These are phyloP conservation scores for Leptodermis oblonga DNA, from an alignment of 257 asterid genomes.

Conservation along the genomic window DNA sequence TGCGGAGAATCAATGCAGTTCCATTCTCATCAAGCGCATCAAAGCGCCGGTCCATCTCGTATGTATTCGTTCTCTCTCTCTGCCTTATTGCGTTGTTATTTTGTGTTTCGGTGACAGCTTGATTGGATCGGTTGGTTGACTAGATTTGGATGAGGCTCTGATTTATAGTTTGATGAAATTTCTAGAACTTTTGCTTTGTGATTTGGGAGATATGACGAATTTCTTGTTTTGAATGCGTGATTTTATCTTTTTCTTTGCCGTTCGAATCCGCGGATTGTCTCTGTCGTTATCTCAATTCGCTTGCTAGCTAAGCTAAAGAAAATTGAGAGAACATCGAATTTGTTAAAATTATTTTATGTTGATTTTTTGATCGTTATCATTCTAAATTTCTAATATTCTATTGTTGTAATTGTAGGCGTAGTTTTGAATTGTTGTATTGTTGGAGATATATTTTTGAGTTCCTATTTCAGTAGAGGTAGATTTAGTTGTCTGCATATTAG, in stretches of 20 bases:
- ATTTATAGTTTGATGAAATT: slow-evolving; percentile 3
- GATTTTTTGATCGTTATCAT: not conserved
- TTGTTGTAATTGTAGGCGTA: not conserved
- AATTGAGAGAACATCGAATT: not conserved
- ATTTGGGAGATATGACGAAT: slow-evolving; percentile 13
- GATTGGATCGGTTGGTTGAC: slow-evolving; percentile 12
- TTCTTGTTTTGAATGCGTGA: not conserved
- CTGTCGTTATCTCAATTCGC: not conserved
- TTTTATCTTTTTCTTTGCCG: not conserved
- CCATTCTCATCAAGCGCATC: slow-evolving; percentile 58
- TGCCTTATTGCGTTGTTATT: not conserved
- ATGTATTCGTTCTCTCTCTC: slow-evolving; percentile 13
- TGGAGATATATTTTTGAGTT: not conserved
- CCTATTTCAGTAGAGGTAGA: not conserved
- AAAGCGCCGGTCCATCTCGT: slow-evolving; percentile 75
- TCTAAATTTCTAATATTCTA: not conserved
- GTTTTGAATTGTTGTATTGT: not conserved
- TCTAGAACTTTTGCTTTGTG: slow-evolving; percentile 8
- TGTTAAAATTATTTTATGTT: not conserved
- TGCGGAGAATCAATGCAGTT: slow-evolving; percentile 60
- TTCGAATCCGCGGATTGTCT: not conserved
- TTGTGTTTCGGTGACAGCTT: not conserved
- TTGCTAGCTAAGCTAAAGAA: not conserved
- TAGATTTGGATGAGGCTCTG: slow-evolving; percentile 10
- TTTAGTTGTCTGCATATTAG: too few relatives aligned